Evolutionary conservation across 257 asterid species (phyloP).

Genomic region (Anisodus acutangulus): DNA sequence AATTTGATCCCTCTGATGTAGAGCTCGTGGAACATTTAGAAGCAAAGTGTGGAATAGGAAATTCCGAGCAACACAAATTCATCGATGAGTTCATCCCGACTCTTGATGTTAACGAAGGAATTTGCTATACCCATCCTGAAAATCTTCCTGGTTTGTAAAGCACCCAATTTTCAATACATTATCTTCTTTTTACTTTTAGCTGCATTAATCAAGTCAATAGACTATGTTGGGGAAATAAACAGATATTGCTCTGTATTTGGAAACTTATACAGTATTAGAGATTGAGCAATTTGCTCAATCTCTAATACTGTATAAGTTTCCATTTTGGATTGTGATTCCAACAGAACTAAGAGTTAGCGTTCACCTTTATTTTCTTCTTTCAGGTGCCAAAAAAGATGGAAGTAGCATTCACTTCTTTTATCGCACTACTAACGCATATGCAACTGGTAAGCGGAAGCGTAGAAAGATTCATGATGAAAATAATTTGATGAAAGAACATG

Average conservation of each 20-base stretch:
- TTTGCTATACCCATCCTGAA: conserved; percentile 93
- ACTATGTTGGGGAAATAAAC: not conserved
- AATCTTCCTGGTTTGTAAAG: conserved; percentile 83
- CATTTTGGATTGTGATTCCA: not conserved
- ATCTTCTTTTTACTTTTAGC: not conserved
- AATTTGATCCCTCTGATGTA: conserved; percentile 85
- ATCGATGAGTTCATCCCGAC: conserved; percentile 90
- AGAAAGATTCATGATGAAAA: conserved; percentile 58
- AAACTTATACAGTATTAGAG: too few relatives aligned
- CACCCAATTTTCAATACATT: not conserved
- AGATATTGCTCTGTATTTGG: conserved; percentile 69
- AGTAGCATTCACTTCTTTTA: conserved; percentile 80
- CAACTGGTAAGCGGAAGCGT: conserved; percentile 84
- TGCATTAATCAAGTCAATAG: conserved; percentile 12
- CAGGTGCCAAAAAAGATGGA: conserved; percentile 90
- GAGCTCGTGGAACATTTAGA: conserved; percentile 84
- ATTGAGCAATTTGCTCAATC: too few relatives aligned
- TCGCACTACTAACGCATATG: conserved; percentile 63
- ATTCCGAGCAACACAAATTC: conserved; percentile 53
- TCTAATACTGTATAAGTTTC: not conserved
- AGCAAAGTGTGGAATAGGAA: conserved; percentile 67
- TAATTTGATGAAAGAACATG: conserved; percentile 33
- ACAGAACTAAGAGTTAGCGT: conserved; percentile 8
- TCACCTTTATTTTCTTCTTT: conserved; percentile 16
- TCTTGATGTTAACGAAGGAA: conserved; percentile 70